Base-by-base conservation (phyloP, 2,329 filamentous ascomycete genomes). In the Chrysoporthe austroafricana region DNA sequence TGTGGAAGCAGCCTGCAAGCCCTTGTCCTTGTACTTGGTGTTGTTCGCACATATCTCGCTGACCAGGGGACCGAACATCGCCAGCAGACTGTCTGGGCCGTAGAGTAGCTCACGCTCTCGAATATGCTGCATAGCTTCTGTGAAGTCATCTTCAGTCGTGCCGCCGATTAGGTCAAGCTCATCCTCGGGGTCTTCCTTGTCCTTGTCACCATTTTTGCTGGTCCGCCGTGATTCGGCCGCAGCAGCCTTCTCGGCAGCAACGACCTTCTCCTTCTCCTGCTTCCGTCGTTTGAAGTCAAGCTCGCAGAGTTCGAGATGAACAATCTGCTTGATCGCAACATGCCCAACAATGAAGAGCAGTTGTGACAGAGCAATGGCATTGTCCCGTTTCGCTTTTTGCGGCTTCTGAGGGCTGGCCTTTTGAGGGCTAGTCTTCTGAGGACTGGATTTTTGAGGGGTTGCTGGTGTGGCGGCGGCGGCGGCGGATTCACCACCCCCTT, bases 251-350 rank as follows among this genome's bases (percentile, higher is more conserved):
- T 80, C 72, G 0, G 81, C 79, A 2, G 82, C 76, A n/a, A 81
- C 75, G 16, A 79, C 85, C 82, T 93, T 94, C 75, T 96, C 92
- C 73, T 94, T 93, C 69, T 96, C 93, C 52, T 92, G 91, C 83
- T 99, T 99, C 72, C 95, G 88, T 64, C 95, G 91, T 83, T 99
- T 99, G 80, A 99, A 99, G 78, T 99, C 96, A 62, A 96, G 88
- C 76, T 99, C 96, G 77, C 94, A 97, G n/a, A 98, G 85, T 74
- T 99, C 96, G 13, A 99, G 87, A 77, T 99, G 96, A 0, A 99
- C 96, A 73, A 99, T 99, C 77, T 99, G 96, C 81, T 99, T 99
- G 76, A 99, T 96, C 16, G 96, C 96, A 60, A 98, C 92, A 75
- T 99, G 96, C 0, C 96, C 96, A 42, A 98, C 95, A 46, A 97